Base-by-base conservation (phyloP, 1,139 yeast genomes). In the Eremothecium coryli region DNA sequence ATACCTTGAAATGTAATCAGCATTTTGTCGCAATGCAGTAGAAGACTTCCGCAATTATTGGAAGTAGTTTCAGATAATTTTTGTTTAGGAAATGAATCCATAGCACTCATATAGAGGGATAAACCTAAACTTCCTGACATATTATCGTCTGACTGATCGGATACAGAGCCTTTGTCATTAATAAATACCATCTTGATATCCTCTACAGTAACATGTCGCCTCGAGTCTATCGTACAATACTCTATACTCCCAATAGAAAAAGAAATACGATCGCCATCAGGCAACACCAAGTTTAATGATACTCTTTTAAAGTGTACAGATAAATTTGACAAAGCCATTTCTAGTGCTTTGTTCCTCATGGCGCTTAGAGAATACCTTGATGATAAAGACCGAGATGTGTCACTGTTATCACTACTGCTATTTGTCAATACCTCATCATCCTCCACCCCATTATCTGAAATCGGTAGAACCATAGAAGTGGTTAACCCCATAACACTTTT, bases 31-130 rank as follows among this genome's bases (percentile, higher is more conserved):
- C 75, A 49, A 40, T 18, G 11, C 2, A 50, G 5, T 5, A 50
- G 28, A 12, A 41, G 29, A 7, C 37, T 18, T n/a, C 44, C 48
- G 12, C 45, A 31, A 37, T 24, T 27, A 10, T 14, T 10, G 7
- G 18, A 7, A 5, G 41, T 18, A 33, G 37, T 28, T 21, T 50
- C 29, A 8, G 34, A 18, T 13, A 41, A 37, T 5, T 38, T 39
- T 2, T 33, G 27, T 26, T 38, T 46, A 18, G 49, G 51, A 14
- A 56, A 43, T 12, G 54, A 54, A 0, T 79, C 75, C 2, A 76
- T 64, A 1, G 95, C 94, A 57, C 94, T 82, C 88, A 82, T 75
- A 52, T 82, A 85, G 21, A 85, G 69, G 2, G 93, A 77, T 31
- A 75, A 70, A 2, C 82, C 80, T 42, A 79, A 81, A 35, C 71